phyloP scores from a whole-genome alignment of 495 filamentous ascomycete genomes.

The Immersiella caudata region DNA sequence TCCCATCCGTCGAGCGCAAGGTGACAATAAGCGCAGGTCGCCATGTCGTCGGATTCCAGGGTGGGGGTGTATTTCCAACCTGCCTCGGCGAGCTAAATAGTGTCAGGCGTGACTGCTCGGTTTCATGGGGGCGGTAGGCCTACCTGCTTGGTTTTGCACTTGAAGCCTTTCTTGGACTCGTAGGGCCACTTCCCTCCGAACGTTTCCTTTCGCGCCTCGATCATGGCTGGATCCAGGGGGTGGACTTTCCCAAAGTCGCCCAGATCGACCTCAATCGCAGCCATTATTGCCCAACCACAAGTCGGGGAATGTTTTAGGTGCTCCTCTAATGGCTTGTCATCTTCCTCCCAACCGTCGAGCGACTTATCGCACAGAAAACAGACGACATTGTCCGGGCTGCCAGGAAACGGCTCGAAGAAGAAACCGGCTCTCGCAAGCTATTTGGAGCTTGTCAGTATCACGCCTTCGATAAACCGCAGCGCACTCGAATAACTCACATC shows the following conservation, averaged over 20 bases:
- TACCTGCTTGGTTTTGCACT: conserved; percentile 86
- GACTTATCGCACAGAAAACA: conserved; percentile 83
- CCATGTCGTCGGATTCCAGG: conserved; percentile 77
- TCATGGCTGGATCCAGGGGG: conserved; percentile 68
- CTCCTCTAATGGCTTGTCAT: conserved; percentile 77
- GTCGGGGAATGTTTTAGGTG: conserved; percentile 78
- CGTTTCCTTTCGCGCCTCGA: conserved; percentile 76
- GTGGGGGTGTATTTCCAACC: conserved; percentile 93
- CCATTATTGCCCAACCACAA: conserved; percentile 87
- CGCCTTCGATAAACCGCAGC: too few relatives aligned
- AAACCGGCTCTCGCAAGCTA: conserved; percentile 91
- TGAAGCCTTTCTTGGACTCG: conserved; percentile 83
- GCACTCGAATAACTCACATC: conserved; percentile 53
- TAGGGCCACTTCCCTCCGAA: conserved; percentile 85
- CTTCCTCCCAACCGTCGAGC: conserved; percentile 86
- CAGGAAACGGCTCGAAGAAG: conserved; percentile 75
- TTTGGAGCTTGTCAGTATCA: conserved; percentile 19
- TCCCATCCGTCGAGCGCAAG: conserved; percentile 91
- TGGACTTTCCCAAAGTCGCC: conserved; percentile 70
- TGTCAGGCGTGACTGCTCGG: conserved; percentile 28
- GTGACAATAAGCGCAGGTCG: conserved; percentile 84
- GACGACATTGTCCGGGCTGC: conserved; percentile 80
- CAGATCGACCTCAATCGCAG: conserved; percentile 65
- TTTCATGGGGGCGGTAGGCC: conserved; percentile 15
- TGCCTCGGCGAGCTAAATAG: conserved; percentile 75